A percentile compares a stretch with the other conserved stretches of the same genome.
These are phyloP conservation scores for Saturnispora serradocipensis DNA, from an alignment of 805 yeast species.

Conservation along the genomic window DNA sequence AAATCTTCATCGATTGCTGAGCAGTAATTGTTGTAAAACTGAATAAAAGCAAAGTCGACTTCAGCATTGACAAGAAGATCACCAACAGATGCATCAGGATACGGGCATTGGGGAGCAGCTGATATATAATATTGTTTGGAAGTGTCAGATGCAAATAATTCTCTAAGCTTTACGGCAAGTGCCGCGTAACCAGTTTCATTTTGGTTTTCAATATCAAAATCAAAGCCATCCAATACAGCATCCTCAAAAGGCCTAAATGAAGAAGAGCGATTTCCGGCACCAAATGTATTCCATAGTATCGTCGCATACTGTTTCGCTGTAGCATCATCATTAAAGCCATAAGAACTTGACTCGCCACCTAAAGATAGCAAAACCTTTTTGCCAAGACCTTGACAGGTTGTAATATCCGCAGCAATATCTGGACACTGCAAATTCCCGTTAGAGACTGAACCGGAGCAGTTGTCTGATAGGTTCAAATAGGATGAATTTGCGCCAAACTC, in stretches of 20 bases:
- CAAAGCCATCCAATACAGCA: slow-evolving; percentile 76
- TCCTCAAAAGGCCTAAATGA: slow-evolving; percentile 53
- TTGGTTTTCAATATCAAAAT: slow-evolving; percentile 60
- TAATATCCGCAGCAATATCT: slow-evolving; percentile 50
- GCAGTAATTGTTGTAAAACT: slow-evolving; percentile 85
- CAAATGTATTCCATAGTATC: slow-evolving; percentile 54
- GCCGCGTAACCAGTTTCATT: slow-evolving; percentile 58
- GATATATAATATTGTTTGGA: slow-evolving; percentile 62
- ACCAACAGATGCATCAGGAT: slow-evolving; percentile 59
- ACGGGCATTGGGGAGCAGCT: slow-evolving; percentile 90
- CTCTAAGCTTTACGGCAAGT: slow-evolving; percentile 41
- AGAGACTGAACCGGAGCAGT: slow-evolving; percentile 31
- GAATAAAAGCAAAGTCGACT: slow-evolving; percentile 76
- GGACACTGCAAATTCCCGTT: slow-evolving; percentile 36
- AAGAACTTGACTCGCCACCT: slow-evolving; percentile 60
- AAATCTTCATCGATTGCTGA: slow-evolving; percentile 39
- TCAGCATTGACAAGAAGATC: slow-evolving; percentile 39
- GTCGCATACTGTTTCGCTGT: slow-evolving; percentile 54
- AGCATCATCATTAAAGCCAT: slow-evolving; percentile 41
- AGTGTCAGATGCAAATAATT: slow-evolving; percentile 27
- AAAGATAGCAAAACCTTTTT: slow-evolving; percentile 68
- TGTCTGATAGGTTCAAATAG: slow-evolving; percentile 49
- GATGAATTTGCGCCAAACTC: slow-evolving; percentile 40
- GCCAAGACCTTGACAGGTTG: slow-evolving; percentile 66
- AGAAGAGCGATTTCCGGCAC: slow-evolving; percentile 38